A percentile compares a stretch with the other conserved stretches of the same genome.
Evolutionary conservation across 2,329 filamentous ascomycete species (phyloP).

Genomic region (Epichloe typhina): DNA sequence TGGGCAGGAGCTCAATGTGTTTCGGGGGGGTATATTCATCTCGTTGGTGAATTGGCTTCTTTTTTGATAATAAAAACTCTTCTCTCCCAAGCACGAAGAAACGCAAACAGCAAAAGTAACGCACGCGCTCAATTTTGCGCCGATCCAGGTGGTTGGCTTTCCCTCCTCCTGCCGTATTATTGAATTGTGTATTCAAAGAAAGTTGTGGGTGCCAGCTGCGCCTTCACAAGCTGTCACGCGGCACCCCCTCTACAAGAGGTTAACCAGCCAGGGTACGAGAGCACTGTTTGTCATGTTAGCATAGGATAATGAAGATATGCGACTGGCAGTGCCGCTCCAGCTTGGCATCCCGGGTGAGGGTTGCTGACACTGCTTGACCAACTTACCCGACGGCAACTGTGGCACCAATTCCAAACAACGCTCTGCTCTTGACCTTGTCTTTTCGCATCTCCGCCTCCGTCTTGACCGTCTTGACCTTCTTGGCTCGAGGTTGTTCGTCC

Average conservation of each 20-base stretch:
- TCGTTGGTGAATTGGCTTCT: not conserved
- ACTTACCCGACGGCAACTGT: slow-evolving; percentile 86
- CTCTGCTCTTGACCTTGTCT: slow-evolving; percentile 74
- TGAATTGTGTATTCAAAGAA: not conserved
- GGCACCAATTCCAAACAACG: slow-evolving; percentile 73
- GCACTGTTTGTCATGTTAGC: slow-evolving; percentile 21
- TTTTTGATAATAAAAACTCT: not conserved
- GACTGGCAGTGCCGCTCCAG: not conserved
- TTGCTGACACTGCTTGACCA: not conserved
- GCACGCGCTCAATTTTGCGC: not conserved
- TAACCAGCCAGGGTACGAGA: slow-evolving; percentile 38
- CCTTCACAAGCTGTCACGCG: not conserved
- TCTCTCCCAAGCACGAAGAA: not conserved
- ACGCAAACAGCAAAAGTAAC: not conserved
- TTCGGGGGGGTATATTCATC: slow-evolving; percentile 5
- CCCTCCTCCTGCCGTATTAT: not conserved
- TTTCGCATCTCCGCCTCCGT: slow-evolving; percentile 72
- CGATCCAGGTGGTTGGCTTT: not conserved
- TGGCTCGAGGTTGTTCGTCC: slow-evolving; percentile 40
- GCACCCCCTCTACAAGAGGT: slow-evolving; percentile 27
- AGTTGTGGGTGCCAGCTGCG: not conserved
- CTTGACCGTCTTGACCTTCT: slow-evolving; percentile 69
- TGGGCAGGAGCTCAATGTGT: slow-evolving; percentile 4
- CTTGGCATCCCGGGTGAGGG: not conserved
- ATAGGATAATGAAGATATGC: not conserved